A percentile compares a stretch with the other conserved stretches of the same genome.
Evolutionary conservation across 495 filamentous ascomycete species (phyloP).

Genomic region (Bombardia bombarda): DNA sequence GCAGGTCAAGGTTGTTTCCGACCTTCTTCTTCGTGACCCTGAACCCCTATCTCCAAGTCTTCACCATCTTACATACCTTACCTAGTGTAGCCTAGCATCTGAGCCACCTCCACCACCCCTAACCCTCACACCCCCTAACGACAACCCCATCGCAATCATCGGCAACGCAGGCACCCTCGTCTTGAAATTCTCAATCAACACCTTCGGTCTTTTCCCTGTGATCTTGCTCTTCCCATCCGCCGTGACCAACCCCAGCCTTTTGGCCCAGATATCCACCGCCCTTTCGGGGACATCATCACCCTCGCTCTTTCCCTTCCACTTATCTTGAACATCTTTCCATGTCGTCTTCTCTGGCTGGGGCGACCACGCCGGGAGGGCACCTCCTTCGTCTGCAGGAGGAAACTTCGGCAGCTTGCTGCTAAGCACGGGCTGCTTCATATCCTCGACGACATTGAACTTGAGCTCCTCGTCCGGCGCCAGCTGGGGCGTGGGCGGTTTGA

Average conservation of each 20-base stretch:
- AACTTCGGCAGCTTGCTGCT: background rate
- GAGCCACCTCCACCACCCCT: too few relatives aligned
- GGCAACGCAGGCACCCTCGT: constrained; percentile 3
- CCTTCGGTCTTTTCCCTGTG: background rate
- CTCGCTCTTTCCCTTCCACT: background rate
- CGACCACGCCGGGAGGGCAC: background rate
- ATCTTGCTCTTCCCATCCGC: background rate
- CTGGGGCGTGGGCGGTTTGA: background rate
- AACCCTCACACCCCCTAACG: too few relatives aligned
- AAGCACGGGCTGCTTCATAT: background rate
- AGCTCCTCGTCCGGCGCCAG: background rate
- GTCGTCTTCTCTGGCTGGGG: background rate
- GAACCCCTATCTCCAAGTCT: too few relatives aligned
- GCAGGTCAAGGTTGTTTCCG: too few relatives aligned
- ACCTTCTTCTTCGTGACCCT: too few relatives aligned
- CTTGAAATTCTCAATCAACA: background rate
- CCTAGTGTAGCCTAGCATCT: too few relatives aligned
- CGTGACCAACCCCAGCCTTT: background rate
- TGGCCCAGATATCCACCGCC: background rate
- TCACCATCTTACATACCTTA: too few relatives aligned
- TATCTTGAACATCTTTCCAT: background rate
- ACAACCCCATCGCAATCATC: constrained; percentile 1
- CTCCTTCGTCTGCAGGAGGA: background rate
- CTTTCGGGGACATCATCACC: background rate
- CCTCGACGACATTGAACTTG: constrained; percentile 1